These are phyloP conservation scores for Beauveria asiatica DNA, from an alignment of 2,329 filamentous ascomycete genomes.

Conservation along the genomic window DNA sequence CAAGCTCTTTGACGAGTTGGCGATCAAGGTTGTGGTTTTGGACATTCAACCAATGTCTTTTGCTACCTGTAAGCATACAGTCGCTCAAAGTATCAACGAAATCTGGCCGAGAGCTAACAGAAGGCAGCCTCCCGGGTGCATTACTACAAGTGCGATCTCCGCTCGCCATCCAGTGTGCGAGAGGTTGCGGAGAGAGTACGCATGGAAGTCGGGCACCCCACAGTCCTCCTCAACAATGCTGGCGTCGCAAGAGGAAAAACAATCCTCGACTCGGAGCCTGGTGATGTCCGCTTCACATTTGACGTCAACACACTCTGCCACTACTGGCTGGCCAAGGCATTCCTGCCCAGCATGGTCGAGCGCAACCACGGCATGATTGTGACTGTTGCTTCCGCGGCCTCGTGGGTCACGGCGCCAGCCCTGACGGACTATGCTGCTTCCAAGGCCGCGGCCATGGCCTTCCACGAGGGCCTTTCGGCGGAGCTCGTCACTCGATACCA, in stretches of 20 bases:
- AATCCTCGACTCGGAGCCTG: slow-evolving; percentile 49
- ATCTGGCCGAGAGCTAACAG: not conserved
- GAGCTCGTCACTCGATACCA: slow-evolving; percentile 53
- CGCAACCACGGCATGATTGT: slow-evolving; percentile 65
- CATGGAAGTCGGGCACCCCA: slow-evolving; percentile 51
- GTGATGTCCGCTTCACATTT: slow-evolving; percentile 57
- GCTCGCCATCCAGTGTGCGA: slow-evolving; percentile 45
- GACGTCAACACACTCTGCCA: slow-evolving; percentile 62
- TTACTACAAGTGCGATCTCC: slow-evolving; percentile 64
- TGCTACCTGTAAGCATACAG: slow-evolving; percentile 32
- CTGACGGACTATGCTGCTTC: slow-evolving; percentile 60
- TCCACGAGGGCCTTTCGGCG: slow-evolving; percentile 57
- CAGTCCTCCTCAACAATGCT: slow-evolving; percentile 65
- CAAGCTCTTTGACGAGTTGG: slow-evolving; percentile 52
- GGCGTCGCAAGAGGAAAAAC: slow-evolving; percentile 54
- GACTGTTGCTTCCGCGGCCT: slow-evolving; percentile 57
- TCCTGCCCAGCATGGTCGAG: slow-evolving; percentile 56
- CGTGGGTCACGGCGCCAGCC: slow-evolving; percentile 50
- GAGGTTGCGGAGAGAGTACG: slow-evolving; percentile 45
- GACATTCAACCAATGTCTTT: slow-evolving; percentile 58
- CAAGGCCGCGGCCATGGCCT: slow-evolving; percentile 57
- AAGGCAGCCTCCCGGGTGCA: slow-evolving; percentile 42
- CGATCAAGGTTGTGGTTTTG: slow-evolving; percentile 61
- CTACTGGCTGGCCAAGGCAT: slow-evolving; percentile 58
- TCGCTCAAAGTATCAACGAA: not conserved